These are phyloP conservation scores for Lathyrus aphaca DNA, from an alignment of 306 rosid species.

Conservation along the genomic window DNA sequence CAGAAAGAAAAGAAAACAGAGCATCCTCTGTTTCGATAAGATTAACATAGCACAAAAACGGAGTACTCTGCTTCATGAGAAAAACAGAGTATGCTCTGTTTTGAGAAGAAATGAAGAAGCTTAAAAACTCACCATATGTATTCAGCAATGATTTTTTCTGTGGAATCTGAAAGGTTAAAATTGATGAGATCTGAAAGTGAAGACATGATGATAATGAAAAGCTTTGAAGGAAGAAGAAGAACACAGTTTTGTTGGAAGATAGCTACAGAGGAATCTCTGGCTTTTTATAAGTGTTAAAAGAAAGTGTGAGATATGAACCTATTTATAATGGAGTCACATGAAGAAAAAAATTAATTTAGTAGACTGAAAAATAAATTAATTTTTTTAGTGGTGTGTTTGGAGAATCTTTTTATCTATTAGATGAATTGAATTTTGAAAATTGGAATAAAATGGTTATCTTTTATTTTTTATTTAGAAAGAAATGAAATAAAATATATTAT, in stretches of 20 bases:
- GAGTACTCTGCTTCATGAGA: constrained; percentile 26
- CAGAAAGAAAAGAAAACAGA: not conserved
- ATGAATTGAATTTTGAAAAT: not conserved
- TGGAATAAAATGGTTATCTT: not conserved
- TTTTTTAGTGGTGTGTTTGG: not conserved
- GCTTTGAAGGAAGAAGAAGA: not conserved
- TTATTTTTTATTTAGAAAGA: not conserved
- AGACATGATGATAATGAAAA: constrained; percentile 38
- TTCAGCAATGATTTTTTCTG: constrained; percentile 61
- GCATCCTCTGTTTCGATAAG: constrained; percentile 26
- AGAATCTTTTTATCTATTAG: not conserved
- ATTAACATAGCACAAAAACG: constrained; percentile 13
- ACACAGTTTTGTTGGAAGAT: not conserved
- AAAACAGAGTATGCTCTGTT: constrained; percentile 36
- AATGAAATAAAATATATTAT: not conserved
- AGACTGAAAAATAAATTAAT: not conserved
- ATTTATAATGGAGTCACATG: constrained; percentile 12
- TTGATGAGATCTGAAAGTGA: constrained; percentile 57
- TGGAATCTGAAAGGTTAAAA: constrained; percentile 52
- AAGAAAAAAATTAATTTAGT: not conserved
- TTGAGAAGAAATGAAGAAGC: not conserved
- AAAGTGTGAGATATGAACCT: not conserved
- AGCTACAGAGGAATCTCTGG: constrained; percentile 2
- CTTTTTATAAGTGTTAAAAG: not conserved
- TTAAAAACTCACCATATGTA: constrained; percentile 65